Percentiles rank a stretch among this genome's conserved stretches.
Evolutionary conservation across 352 stramenopile species (phyloP).

Genomic region (Pythium coloratum): DNA sequence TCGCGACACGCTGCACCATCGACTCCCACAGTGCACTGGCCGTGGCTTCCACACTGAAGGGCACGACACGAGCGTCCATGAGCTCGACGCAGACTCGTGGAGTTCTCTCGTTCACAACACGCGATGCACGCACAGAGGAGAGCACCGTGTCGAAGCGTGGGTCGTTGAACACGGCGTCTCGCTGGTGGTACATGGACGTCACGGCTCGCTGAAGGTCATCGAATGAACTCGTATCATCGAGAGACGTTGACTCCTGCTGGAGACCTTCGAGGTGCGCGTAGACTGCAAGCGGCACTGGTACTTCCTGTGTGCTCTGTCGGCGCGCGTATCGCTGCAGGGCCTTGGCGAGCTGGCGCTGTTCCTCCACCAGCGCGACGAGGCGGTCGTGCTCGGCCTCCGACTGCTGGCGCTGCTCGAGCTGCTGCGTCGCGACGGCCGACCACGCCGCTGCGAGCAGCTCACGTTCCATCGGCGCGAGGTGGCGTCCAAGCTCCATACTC

Average conservation of each 20-base stretch:
- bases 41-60: conserved; percentile 5
- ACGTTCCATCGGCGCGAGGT: conserved; percentile 2
- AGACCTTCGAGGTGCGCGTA: conserved; percentile 6
- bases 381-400: conserved; percentile 32
- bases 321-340: conserved; percentile 12
- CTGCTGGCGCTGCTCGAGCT: conserved; percentile 12
- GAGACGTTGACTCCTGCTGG: neutral
- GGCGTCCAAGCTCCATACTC: neutral
- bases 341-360: conserved; percentile 30
- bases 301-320: conserved; percentile 5
- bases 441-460: conserved; percentile 14
- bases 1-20: conserved; percentile 4
- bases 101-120: conserved; percentile 1
- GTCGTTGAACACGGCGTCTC: neutral
- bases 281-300: conserved; percentile 9
- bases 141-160: conserved; percentile 3
- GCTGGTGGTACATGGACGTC: conserved; percentile 7
- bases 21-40: conserved; percentile 16
- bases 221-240: neutral
- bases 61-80: conserved; percentile 12
- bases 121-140: neutral
- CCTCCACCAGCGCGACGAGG: conserved; percentile 24
- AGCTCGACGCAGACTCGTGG: conserved; percentile 4
- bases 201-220: conserved; percentile 6
- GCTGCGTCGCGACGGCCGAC: conserved; percentile 7